Evolutionary conservation across 2,329 filamentous ascomycete genomes (phyloP), one percentile per base, ranked within the genome.

Genomic region (Xylaria sp.): DNA sequence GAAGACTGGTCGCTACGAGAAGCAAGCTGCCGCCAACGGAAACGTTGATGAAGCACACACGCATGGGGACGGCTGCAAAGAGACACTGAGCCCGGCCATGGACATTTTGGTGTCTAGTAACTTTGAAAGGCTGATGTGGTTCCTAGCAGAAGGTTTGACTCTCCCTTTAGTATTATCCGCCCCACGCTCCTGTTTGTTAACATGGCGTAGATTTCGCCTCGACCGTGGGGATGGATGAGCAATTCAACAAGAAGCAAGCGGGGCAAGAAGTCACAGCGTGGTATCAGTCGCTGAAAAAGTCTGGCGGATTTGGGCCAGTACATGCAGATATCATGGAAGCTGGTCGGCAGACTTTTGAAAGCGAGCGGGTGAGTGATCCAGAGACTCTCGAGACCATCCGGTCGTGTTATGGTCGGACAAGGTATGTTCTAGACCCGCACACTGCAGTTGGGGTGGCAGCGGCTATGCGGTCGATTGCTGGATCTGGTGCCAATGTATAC

Each of bases 41-140:
- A 80, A 87, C 9, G 84, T 88, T 6, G 87, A 92, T 70, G 89
- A 88, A 5, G 84, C 81, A 58, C 86, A 87, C 74, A 89, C 89
- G 8, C 90, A 93, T 37, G 84, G 88, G 73, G 88, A 89, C 53
- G 93, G 92, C 44, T 93, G 95, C 70, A 94, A 93, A 82, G 94
- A 97, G 83, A 99, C 96, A 0, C 87, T 97, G 60, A 94, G 92
- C 74, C 96, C 96, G 0, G 96, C 96, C 54, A 98, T 99, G 96
- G 96, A 99, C 80, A 98, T 98, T 73, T 86, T 98, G 3, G 94
- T 98, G 13, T 95, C 92, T 27, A 96, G 92, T 79, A 99, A 99
- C 84, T 98, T 99, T 79, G 96, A 99, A 85, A 90, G 96, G 37
- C 86, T 99, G 5, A 86, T 99, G 12, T 98, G 95, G 95, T 98